A percentile compares a stretch with the other conserved stretches of the same genome.
Conservation (phyloP, 1,139 yeast genomes). For the Nematodospora anomalae region DNA sequence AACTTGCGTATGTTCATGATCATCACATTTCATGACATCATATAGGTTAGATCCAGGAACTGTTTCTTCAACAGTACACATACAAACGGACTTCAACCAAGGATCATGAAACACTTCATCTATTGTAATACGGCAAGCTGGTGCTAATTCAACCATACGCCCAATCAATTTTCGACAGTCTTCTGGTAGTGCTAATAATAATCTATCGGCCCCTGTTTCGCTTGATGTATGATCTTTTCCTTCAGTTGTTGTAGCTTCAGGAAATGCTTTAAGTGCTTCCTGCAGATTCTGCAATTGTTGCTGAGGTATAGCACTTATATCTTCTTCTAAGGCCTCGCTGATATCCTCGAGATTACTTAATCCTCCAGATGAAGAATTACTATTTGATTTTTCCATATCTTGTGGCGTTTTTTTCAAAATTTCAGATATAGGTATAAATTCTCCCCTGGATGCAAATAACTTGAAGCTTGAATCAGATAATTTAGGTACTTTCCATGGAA, state of each 20-base stretch:
- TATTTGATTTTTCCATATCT: slow-evolving; percentile 15
- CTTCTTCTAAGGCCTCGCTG: slow-evolving; percentile 30
- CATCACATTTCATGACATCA: slow-evolving; percentile 43
- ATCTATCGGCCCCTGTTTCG: slow-evolving; percentile 68
- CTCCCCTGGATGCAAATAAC: slow-evolving; percentile 54
- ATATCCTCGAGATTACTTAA: slow-evolving; percentile 30
- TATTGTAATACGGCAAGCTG: slow-evolving; percentile 82
- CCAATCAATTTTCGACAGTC: slow-evolving; percentile 66
- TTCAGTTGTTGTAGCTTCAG: slow-evolving; percentile 4
- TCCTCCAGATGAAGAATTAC: slow-evolving; percentile 8
- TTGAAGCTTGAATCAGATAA: slow-evolving; percentile 81
- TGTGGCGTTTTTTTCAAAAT: slow-evolving; percentile 42
- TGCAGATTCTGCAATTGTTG: slow-evolving; percentile 1
- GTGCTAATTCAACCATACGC: slow-evolving; percentile 78
- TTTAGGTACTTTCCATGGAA: slow-evolving; percentile 98
- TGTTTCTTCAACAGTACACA: slow-evolving; percentile 61
- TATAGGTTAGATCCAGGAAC: slow-evolving; percentile 33
- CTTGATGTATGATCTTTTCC: slow-evolving; percentile 54
- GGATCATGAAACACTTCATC: slow-evolving; percentile 79
- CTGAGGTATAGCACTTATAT: slow-evolving; percentile 4
- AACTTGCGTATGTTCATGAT: slow-evolving; percentile 83
- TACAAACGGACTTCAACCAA: slow-evolving; percentile 66
- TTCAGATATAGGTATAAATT: slow-evolving; percentile 40
- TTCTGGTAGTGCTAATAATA: slow-evolving; percentile 66
- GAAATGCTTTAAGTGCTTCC: neutral